phyloP scores from a whole-genome alignment of 2,329 filamentous ascomycete genomes.

The Leptographium radiaticola region DNA sequence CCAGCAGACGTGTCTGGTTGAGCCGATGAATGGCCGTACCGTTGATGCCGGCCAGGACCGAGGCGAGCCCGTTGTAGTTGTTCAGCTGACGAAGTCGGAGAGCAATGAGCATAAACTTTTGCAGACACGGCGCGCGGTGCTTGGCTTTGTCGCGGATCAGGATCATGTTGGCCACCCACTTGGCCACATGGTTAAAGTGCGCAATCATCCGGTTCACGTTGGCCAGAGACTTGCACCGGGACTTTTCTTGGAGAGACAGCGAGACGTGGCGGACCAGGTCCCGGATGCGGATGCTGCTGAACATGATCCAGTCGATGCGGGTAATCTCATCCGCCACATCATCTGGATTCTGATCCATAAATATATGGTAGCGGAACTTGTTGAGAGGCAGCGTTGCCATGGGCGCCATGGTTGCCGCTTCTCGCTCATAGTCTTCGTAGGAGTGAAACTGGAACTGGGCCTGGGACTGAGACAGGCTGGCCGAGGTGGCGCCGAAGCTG shows the following conservation, averaged over 20 bases:
- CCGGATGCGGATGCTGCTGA: slow-evolving; percentile 82
- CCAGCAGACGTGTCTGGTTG: slow-evolving; percentile 61
- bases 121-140: slow-evolving; percentile 78
- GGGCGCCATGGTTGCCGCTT: slow-evolving; percentile 60
- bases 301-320: slow-evolving; percentile 96
- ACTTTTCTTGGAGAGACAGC: slow-evolving; percentile 55
- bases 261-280: slow-evolving; percentile 89
- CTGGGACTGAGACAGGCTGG: neutral
- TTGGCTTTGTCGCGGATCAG: slow-evolving; percentile 91
- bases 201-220: slow-evolving; percentile 92
- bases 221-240: slow-evolving; percentile 61
- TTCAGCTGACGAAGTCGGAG: slow-evolving; percentile 77
- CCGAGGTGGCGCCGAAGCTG: neutral
- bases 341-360: slow-evolving; percentile 78
- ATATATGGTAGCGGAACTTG: slow-evolving; percentile 78
- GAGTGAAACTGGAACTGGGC: slow-evolving; percentile 47
- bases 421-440: slow-evolving; percentile 68
- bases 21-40: slow-evolving; percentile 77
- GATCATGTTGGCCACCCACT: slow-evolving; percentile 73
- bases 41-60: slow-evolving; percentile 84
- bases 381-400: slow-evolving; percentile 56
- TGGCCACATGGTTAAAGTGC: slow-evolving; percentile 78
- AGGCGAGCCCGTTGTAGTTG: slow-evolving; percentile 95
- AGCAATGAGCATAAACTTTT: slow-evolving; percentile 92
- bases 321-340: slow-evolving; percentile 85